Base-by-base conservation (phyloP, 805 yeast genomes). In the Tetrapisispora pingtungensis region DNA sequence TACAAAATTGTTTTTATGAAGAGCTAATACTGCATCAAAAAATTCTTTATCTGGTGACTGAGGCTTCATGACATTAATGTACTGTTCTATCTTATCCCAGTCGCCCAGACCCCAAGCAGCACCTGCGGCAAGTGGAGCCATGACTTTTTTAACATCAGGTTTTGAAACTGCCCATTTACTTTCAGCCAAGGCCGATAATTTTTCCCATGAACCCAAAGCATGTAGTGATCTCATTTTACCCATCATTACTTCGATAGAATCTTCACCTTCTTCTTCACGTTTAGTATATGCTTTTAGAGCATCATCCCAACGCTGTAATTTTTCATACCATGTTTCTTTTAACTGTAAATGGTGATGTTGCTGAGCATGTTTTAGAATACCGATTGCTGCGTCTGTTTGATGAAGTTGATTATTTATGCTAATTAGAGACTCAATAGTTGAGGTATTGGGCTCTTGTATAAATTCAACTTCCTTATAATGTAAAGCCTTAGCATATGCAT, bases 201-300 rank as follows among this genome's bases (percentile, higher is more conserved):
- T 84, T 49, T 90, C 97, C 97, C 98, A 94, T 64, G 93, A 97
- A 40, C 98, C 98, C n/a, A 93, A 69, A 0, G 99, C 99, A 66
- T 93, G 97, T 49, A 90, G 69, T 64, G 97, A 89, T 64, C 97
- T 76, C 97, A 93, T 87, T 58, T 90, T 89, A 68, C 99, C 99
- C 89, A 90, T 81, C 5, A 90, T 84, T 1, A 88, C 81, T 51
- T 90, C 97, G 68, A 84, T 77, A 26, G 87, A 79, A 45, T 81
- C 82, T 34, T 65, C 67, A 7, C 67, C 63, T 10, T 58, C 58
- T 47, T 68, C 68, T 53, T 80, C 90, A 57, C 97, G 74, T 54
- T 81, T 85, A 51, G 81, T 81, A 60, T 93, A 93, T 0, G 97
- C 96, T 40, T 77, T 75, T 48, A 93, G 69, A 0, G 99, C 99